These are phyloP conservation scores for Fusarium proliferatum DNA, from an alignment of 2,329 filamentous ascomycete species.

Conservation along the genomic window DNA sequence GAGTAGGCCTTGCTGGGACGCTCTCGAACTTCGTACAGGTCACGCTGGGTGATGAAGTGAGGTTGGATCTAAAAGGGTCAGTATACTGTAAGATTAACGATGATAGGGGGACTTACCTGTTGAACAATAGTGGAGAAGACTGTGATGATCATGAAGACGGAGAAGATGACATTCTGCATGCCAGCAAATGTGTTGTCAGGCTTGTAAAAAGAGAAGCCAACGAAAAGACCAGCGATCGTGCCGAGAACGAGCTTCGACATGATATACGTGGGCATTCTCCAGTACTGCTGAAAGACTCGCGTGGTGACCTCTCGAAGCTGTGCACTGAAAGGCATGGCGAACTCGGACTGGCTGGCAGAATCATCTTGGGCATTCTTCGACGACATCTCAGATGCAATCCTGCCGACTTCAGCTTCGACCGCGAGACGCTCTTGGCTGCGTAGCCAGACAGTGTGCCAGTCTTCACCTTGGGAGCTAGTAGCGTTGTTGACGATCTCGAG, in stretches of 20 bases:
- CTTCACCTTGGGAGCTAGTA: conserved; percentile 53
- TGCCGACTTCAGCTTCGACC: conserved; percentile 71
- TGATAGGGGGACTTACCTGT: conserved; percentile 53
- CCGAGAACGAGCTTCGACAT: conserved; percentile 76
- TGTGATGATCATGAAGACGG: conserved; percentile 79
- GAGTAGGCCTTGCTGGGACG: conserved; percentile 79
- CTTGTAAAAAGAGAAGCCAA: conserved; percentile 78
- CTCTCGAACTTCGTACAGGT: conserved; percentile 82
- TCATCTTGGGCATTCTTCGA: conserved; percentile 32
- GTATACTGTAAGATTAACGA: conserved; percentile 49
- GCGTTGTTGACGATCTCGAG: conserved; percentile 63
- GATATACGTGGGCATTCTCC: conserved; percentile 82
- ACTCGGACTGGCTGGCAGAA: conserved; percentile 65
- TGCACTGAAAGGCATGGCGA: conserved; percentile 76
- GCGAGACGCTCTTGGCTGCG: conserved; percentile 61
- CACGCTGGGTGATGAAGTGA: conserved; percentile 78
- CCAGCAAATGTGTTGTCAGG: conserved; percentile 68
- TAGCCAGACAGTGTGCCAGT: conserved; percentile 78
- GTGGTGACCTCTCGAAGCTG: conserved; percentile 74
- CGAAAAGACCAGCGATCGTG: conserved; percentile 72
- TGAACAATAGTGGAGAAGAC: conserved; percentile 78
- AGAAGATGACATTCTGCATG: conserved; percentile 80
- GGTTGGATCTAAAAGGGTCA: conserved; percentile 70
- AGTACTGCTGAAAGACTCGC: conserved; percentile 85
- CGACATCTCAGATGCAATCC: conserved; percentile 65